Conservation (phyloP, 2,329 filamentous ascomycete genomes). For the Colletotrichum lupini region DNA sequence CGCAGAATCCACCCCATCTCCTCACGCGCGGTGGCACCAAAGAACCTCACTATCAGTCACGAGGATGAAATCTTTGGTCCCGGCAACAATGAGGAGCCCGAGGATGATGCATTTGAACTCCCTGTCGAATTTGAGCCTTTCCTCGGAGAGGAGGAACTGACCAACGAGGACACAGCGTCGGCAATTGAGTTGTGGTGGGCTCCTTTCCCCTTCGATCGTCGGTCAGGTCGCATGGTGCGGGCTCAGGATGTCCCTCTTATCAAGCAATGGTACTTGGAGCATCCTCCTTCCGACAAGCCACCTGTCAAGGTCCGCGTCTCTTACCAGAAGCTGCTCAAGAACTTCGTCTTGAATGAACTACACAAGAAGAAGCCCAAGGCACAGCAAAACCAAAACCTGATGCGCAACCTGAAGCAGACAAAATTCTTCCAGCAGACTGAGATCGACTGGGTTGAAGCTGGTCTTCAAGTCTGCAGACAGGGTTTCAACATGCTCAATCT, state of each 20-base stretch:
- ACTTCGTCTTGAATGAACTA: slow-evolving; percentile 93
- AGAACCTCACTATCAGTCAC: slow-evolving; percentile 90
- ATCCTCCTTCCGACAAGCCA: slow-evolving; percentile 84
- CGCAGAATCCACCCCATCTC: slow-evolving; percentile 98
- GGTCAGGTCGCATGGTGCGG: slow-evolving; percentile 94
- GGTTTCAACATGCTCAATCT: slow-evolving; percentile 99
- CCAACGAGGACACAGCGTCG: slow-evolving; percentile 87
- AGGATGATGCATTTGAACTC: slow-evolving; percentile 88
- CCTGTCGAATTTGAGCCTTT: slow-evolving; percentile 87
- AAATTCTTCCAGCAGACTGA: slow-evolving; percentile 99
- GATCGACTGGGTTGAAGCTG: slow-evolving; percentile 99
- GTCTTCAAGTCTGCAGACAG: slow-evolving; percentile 96
- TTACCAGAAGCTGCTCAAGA: slow-evolving; percentile 97
- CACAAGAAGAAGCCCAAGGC: slow-evolving; percentile 97
- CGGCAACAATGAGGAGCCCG: slow-evolving; percentile 77
- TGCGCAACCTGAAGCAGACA: slow-evolving; percentile 90
- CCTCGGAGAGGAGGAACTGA: slow-evolving; percentile 87
- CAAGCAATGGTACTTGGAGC: slow-evolving; percentile 98
- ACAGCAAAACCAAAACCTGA: slow-evolving; percentile 91
- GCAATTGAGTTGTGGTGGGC: slow-evolving; percentile 99
- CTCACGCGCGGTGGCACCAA: slow-evolving; percentile 90
- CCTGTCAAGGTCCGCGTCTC: slow-evolving; percentile 98
- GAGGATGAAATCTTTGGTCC: slow-evolving; percentile 93
- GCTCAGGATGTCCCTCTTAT: slow-evolving; percentile 97
- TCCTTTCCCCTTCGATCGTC: slow-evolving; percentile 92